These are phyloP conservation scores for Purshia tridentata DNA, from an alignment of 306 rosid species.

Conservation along the genomic window DNA sequence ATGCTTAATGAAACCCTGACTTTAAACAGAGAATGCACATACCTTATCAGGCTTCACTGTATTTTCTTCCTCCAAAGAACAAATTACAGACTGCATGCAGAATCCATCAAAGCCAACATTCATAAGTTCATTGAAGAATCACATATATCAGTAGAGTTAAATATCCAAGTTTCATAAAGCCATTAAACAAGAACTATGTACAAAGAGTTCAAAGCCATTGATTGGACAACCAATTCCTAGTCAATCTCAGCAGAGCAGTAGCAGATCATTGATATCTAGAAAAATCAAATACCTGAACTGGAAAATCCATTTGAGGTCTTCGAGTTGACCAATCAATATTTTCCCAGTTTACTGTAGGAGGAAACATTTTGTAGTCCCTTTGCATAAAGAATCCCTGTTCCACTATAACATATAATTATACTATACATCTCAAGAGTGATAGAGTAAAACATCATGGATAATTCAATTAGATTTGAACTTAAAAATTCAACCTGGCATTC, in stretches of 20 bases:
- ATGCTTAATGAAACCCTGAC: not conserved
- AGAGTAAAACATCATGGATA: not conserved
- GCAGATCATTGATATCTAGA: not conserved
- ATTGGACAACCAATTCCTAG: not conserved
- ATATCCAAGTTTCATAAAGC: too few relatives aligned
- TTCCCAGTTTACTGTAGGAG: constrained; percentile 87
- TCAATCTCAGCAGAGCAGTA: too few relatives aligned
- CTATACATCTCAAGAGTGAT: constrained; percentile 15
- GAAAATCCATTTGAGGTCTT: constrained; percentile 90
- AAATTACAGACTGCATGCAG: constrained; percentile 77
- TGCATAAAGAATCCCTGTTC: constrained; percentile 91
- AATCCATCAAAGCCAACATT: constrained; percentile 16
- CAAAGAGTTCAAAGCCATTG: not conserved
- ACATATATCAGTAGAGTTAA: not conserved
- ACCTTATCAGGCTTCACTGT: constrained; percentile 80
- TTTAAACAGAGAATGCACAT: constrained; percentile 29
- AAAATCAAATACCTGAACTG: constrained; percentile 67
- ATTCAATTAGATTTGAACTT: not conserved
- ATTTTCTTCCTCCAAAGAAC: constrained; percentile 81
- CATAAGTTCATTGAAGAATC: not conserved
- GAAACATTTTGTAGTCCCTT: constrained; percentile 95
- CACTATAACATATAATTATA: not conserved
- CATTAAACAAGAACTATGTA: not conserved
- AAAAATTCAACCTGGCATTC: constrained; percentile 66
- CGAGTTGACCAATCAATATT: constrained; percentile 82